Conservation (phyloP, 2,329 filamentous ascomycete species). For the Xenosphaeropsis pyriputrescens region DNA sequence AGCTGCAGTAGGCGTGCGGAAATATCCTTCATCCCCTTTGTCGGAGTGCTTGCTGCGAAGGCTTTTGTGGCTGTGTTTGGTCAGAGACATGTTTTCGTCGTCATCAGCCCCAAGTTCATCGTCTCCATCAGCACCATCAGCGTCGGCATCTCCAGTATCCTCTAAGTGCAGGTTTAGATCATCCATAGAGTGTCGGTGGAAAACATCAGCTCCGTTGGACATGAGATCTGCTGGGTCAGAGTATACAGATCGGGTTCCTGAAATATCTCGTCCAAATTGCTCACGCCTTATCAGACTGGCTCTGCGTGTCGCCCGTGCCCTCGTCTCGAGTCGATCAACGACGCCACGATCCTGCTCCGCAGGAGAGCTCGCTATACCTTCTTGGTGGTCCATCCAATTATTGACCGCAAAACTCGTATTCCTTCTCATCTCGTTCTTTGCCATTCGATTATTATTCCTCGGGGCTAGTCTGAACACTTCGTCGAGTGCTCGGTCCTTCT, state of each 20-base stretch:
- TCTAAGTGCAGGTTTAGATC: background rate
- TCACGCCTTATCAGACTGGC: constrained; percentile 8
- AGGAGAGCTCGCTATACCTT: constrained; percentile 37
- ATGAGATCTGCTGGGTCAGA: constrained; percentile 51
- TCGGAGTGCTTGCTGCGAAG: constrained; percentile 5
- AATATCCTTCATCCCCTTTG: constrained; percentile 34
- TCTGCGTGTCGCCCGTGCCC: constrained; percentile 13
- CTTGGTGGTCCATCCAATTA: constrained; percentile 74
- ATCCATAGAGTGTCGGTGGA: constrained; percentile 5
- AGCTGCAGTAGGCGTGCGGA: constrained; percentile 32
- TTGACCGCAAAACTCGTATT: constrained; percentile 73
- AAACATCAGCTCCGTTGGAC: constrained; percentile 21
- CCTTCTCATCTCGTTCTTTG: constrained; percentile 46
- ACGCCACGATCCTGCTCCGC: constrained; percentile 44
- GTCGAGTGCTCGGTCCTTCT: constrained; percentile 80
- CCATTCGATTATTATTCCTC: constrained; percentile 44
- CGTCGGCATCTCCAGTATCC: background rate
- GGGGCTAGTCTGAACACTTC: constrained; percentile 75
- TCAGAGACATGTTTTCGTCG: constrained; percentile 37
- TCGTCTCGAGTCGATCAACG: constrained; percentile 39
- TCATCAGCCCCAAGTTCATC: constrained; percentile 79
- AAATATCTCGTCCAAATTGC: constrained; percentile 20
- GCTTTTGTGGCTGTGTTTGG: constrained; percentile 22
- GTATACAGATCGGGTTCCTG: constrained; percentile 37
- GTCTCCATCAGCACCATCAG: constrained; percentile 67